Evolutionary conservation across 75 land plant species (phyloP).

Genomic region (Pseudotsuga menziesii): DNA sequence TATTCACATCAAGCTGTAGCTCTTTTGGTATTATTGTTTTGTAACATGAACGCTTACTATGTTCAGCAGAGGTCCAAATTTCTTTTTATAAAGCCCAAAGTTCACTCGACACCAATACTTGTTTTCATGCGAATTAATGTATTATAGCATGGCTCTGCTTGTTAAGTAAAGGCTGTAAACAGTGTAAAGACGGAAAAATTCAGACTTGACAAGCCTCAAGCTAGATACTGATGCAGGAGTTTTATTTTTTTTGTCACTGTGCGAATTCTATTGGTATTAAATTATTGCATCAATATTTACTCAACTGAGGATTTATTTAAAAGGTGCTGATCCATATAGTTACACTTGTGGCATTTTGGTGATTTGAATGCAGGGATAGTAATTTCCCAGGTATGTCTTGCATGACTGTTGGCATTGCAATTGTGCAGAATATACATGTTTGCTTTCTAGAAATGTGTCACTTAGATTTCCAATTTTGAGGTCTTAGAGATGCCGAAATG

Average conservation of each 20-base stretch:
- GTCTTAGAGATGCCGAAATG: not conserved
- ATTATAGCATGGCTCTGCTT: not conserved
- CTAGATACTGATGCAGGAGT: not conserved
- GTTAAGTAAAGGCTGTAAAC: not conserved
- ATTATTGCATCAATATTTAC: not conserved
- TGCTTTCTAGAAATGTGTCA: not conserved
- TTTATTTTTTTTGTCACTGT: not conserved
- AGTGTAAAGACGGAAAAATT: not conserved
- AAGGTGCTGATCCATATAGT: not conserved
- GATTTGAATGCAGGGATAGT: not conserved
- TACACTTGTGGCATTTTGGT: not conserved
- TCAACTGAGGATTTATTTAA: not conserved
- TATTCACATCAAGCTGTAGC: not conserved
- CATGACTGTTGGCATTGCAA: not conserved
- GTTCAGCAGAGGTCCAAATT: not conserved
- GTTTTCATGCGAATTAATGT: constrained; percentile 1
- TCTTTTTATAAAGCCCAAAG: not conserved
- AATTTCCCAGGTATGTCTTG: not conserved
- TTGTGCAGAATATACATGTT: not conserved
- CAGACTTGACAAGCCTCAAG: not conserved
- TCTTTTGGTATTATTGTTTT: not conserved
- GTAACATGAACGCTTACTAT: not conserved
- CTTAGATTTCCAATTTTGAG: not conserved
- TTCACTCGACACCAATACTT: not conserved
- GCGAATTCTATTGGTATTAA: not conserved